Evolutionary conservation across 2,329 filamentous ascomycete species (phyloP), one percentile per base, ranked within the genome.

Genomic region (Apiospora kogelbergensis): DNA sequence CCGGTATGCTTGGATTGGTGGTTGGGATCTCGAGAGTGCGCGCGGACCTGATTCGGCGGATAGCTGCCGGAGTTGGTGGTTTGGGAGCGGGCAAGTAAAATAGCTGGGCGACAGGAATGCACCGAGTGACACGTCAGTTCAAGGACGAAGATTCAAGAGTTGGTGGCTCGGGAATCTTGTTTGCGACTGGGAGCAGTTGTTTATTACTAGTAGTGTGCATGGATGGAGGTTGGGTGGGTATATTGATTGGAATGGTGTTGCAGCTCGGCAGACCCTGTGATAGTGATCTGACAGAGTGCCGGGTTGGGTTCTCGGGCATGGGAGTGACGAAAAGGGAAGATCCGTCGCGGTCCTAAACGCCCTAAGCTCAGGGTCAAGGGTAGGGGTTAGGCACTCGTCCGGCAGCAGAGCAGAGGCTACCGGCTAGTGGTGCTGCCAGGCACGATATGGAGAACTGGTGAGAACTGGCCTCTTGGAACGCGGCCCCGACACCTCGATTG

Each of bases 211-310:
- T 60, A 30, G 53, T 22, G 53, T 60, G 53, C 53, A 60, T 60
- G 53, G 53, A 60, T 60, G 15, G 30, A 48, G 65, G 26, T 40
- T 33, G 65, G 65, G 48, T 60, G 53, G 53, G n/a, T 57, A 57
- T 57, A 66, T 44, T 66, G 42, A 53, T 33, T 37, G 45, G 33
- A 53, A 53, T 37, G 44, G 45, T 66, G 65, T 53, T 53, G 42
- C 48, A 45, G 65, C 42, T 37, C 65, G 41, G 48, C 41, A 66
- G 26, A 48, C 65, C 65, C 65, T 46, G 41, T 30, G 42, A 53
- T 53, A 66, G 48, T 66, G 45, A 66, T 66, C 65, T 37, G 48
- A 66, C 53, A 48, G 41, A 33, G 53, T 60, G 30, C 53, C 53
- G 53, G 53, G 53, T 60, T 22, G 30, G 53, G 53, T 30, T 60